A percentile compares a stretch with the other conserved stretches of the same genome.
phyloP scores from a whole-genome alignment of 352 stramenopile genomes.

The Phytophthora hibernalis region DNA sequence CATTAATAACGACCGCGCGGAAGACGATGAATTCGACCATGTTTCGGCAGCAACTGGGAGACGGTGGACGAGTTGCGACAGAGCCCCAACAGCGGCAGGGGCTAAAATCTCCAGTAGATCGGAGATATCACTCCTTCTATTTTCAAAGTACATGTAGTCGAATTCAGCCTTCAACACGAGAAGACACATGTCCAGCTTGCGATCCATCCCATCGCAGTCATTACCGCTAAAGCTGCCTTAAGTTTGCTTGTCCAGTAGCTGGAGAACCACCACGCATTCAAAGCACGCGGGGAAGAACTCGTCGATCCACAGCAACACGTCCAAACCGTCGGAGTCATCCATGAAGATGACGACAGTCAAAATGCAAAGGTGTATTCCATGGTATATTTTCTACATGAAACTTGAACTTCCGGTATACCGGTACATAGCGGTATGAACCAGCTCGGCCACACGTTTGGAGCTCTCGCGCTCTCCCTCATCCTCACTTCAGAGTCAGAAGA shows the following conservation, averaged over 20 bases:
- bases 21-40: background rate
- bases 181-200: constrained; percentile 29
- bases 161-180: constrained; percentile 23
- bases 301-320: constrained; percentile 8
- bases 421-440: no score
- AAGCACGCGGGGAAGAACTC: constrained; percentile 21
- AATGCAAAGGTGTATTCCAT: no score
- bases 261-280: constrained; percentile 19
- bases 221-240: background rate
- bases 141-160: constrained; percentile 26
- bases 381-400: no score
- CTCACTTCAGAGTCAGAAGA: no score
- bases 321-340: constrained; percentile 8
- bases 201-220: constrained; percentile 6
- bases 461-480: no score
- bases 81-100: constrained; percentile 1
- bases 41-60: constrained; percentile 1
- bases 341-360: constrained; percentile 12
- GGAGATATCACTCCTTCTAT: constrained; percentile 10
- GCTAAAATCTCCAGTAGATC: constrained; percentile 14
- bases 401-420: no score
- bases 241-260: constrained; percentile 14
- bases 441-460: no score
- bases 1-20: constrained; percentile 5
- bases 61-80: constrained; percentile 12